Percentiles rank a stretch among this genome's conserved stretches.
phyloP scores from a whole-genome alignment of 192 early-diverging fungal species.

The Linnemannia schmuckeri region DNA sequence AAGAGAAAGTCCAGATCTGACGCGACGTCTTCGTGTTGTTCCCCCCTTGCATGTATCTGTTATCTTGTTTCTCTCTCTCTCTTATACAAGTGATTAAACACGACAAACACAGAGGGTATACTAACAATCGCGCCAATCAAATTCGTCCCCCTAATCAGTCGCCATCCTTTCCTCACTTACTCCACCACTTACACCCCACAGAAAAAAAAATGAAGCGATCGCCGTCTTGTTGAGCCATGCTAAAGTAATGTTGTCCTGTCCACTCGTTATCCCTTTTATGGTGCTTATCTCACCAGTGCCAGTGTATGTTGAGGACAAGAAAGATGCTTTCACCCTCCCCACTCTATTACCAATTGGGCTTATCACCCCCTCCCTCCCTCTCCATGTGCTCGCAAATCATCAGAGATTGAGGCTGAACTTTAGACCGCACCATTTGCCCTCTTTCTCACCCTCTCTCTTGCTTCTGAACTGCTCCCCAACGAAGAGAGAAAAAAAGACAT shows the following conservation, averaged over 20 bases:
- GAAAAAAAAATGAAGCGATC: constrained; percentile 14
- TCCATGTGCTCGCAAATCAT: background rate
- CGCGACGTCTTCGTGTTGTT: no score
- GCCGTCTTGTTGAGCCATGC: background rate
- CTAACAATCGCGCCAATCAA: constrained; percentile 53
- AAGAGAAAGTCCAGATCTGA: no score
- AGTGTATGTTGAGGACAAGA: background rate
- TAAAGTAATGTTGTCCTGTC: background rate
- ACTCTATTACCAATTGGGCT: background rate
- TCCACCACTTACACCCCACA: constrained; percentile 5
- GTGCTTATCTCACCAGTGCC: background rate
- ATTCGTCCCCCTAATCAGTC: constrained; percentile 46
- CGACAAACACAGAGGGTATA: background rate
- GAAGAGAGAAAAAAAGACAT: background rate
- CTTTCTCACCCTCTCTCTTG: background rate
- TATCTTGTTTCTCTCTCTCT: background rate
- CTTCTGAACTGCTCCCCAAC: background rate
- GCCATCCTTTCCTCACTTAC: background rate
- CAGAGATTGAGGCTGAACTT: background rate
- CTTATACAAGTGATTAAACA: background rate
- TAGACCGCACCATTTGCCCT: background rate
- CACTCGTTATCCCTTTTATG: background rate
- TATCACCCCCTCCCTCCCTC: background rate
- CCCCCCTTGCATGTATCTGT: no score
- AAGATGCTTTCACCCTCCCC: background rate